Conservation (phyloP, 2,329 filamentous ascomycete genomes). For the Colletotrichum sidae region DNA sequence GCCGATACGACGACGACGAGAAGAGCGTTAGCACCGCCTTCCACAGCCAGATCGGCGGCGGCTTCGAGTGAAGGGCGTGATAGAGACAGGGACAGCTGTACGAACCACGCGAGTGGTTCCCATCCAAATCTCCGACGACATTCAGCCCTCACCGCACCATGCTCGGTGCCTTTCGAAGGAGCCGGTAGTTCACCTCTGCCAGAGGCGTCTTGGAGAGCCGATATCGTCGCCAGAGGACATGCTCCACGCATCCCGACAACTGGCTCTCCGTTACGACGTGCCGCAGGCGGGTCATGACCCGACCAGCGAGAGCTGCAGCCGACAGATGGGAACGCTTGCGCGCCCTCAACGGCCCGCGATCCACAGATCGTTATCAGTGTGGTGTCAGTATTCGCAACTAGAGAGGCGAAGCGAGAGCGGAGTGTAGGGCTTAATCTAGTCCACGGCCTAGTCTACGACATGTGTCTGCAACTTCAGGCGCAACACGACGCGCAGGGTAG, state of each 20-base stretch:
- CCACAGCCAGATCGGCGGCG: constrained; percentile 87
- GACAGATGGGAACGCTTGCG: constrained; percentile 30
- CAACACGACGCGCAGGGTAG: neutral
- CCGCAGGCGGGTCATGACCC: constrained; percentile 37
- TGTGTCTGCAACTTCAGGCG: constrained; percentile 11
- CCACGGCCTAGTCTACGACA: constrained; percentile 5
- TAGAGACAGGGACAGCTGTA: constrained; percentile 35
- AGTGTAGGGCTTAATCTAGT: neutral
- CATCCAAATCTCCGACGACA: constrained; percentile 34
- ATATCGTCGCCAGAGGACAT: constrained; percentile 1
- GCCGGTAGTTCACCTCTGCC: constrained; percentile 26
- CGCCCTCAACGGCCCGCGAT: constrained; percentile 36
- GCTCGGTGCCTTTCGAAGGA: constrained; percentile 34
- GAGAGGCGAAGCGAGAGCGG: neutral
- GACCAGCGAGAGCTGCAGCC: constrained; percentile 36
- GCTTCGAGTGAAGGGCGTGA: constrained; percentile 60
- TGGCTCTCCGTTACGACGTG: constrained; percentile 28
- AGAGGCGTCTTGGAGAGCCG: constrained; percentile 22
- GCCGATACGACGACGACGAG: constrained; percentile 88
- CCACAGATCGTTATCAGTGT: constrained; percentile 32
- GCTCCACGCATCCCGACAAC: constrained; percentile 1
- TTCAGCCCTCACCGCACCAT: constrained; percentile 36
- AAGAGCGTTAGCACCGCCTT: constrained; percentile 97
- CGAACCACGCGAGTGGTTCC: constrained; percentile 26
- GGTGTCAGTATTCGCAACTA: constrained; percentile 34